phyloP scores from a whole-genome alignment of 176 grass and related monocot genomes.

The Hyparrhenia diplandra region DNA sequence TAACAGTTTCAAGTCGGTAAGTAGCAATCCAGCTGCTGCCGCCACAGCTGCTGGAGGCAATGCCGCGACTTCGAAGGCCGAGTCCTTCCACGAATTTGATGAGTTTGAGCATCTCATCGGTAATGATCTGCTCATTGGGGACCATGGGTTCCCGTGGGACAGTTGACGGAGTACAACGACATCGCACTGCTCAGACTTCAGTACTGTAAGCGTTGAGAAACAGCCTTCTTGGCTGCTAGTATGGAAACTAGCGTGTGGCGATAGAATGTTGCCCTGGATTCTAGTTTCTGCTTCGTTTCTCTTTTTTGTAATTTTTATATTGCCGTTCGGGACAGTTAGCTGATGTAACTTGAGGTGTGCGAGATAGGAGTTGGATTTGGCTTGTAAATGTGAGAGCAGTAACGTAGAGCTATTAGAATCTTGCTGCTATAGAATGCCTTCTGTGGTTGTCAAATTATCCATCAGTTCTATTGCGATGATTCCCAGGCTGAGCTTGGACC shows the following conservation, averaged over 20 bases:
- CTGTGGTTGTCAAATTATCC: neutral
- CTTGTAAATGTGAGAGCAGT: neutral
- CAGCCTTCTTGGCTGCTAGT: neutral
- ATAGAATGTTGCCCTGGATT: conserved; percentile 2
- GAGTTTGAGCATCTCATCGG: conserved; percentile 36
- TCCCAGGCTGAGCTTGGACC: no score
- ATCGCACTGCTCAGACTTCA: neutral
- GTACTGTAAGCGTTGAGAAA: neutral
- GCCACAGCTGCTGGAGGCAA: conserved; percentile 35
- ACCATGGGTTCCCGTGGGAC: conserved; percentile 44
- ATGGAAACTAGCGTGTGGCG: neutral
- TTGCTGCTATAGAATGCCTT: neutral
- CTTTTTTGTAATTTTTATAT: neutral
- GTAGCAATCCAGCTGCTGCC: conserved; percentile 44
- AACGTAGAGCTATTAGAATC: neutral
- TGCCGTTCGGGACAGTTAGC: neutral
- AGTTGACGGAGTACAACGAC: neutral
- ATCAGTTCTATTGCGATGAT: neutral
- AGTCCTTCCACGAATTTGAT: no score
- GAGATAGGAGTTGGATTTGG: conserved; percentile 1
- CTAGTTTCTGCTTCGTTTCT: neutral
- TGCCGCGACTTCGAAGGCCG: no score
- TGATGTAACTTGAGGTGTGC: conserved; percentile 21
- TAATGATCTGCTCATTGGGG: conserved; percentile 50
- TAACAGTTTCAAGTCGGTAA: conserved; percentile 87